Evolutionary conservation across 345 rosid species (phyloP).

Genomic region (Citropsis articulata): DNA sequence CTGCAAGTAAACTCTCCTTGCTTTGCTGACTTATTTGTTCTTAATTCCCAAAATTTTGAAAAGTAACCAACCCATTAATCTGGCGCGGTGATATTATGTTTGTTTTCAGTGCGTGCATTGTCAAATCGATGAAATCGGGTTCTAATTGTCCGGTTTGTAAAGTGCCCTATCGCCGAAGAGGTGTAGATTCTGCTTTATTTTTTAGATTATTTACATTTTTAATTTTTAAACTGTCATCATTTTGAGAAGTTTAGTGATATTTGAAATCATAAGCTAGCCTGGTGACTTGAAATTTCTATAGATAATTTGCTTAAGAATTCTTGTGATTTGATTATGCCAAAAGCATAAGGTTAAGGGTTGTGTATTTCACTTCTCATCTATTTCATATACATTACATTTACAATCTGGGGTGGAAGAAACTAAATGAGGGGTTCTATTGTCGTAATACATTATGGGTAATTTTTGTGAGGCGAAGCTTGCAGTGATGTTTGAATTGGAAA

Average conservation of each 20-base stretch:
- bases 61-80: neutral
- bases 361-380: neutral
- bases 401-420: neutral
- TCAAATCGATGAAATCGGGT: slow-evolving; percentile 71
- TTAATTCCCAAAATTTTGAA: neutral
- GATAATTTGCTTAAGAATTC: neutral
- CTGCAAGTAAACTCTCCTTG: slow-evolving; percentile 63
- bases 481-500: neutral
- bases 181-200: slow-evolving; percentile 23
- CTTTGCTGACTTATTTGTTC: neutral
- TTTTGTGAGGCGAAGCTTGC: neutral
- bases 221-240: neutral
- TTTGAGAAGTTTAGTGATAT: neutral
- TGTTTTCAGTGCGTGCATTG: slow-evolving; percentile 57
- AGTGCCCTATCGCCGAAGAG: slow-evolving; percentile 73
- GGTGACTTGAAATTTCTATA: neutral
- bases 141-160: slow-evolving; percentile 85
- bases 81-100: neutral
- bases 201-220: neutral
- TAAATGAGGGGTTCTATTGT: no score
- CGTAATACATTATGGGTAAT: neutral
- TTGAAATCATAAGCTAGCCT: neutral
- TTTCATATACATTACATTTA: neutral
- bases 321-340: neutral
- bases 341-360: neutral